Base-by-base conservation (phyloP, 495 filamentous ascomycete genomes). In the Penicillium angulare region DNA sequence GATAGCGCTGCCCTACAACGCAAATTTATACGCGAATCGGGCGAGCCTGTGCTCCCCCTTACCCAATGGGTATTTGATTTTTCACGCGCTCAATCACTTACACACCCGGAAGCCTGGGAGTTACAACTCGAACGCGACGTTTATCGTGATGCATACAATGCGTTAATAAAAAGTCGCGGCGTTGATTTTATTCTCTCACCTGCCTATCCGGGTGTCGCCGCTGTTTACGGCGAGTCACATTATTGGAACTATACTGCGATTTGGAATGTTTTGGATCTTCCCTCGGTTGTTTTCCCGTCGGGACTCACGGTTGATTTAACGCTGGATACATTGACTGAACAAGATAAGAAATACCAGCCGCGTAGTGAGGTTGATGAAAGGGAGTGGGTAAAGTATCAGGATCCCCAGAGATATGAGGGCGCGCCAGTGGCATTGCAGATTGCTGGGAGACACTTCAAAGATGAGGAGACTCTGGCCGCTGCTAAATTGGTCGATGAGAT, bases 211-310 rank as follows among this genome's bases (percentile, higher is more conserved):
- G 78, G 83, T 12, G 76, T 76, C 0, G 85, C 87, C 1, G 76
- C 82, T 5, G 76, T 75, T 43, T 75, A 85, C 40, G 79, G 80
- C 27, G 80, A 79, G 12, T 72, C 79, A 0, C 77, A 78, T 13
- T 88, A 86, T 60, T 88, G 85, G 86, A 76, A 78, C 12, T 92
- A 89, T 45, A 88, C 85, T 0, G 69, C 74, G 3, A 80, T 87
- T 51, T 92, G 86, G 86, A 90, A 92, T 56, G 56, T 88, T 29
- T 66, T 89, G 0, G 85, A 89, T 59, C 84, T 85, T 52, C 87
- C 84, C 8, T 78, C 75, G 17, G 63, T 73, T 3, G 69, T 82
- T 0, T 84, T 87, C 56, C 83, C 83, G 0, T 65, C 64, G 0
- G 75, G 77, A 1, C 54, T 76, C 8, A 63, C 63, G 16, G 77